These are phyloP conservation scores for Thymus quinquecostatus DNA, from an alignment of 257 asterid genomes.

Conservation along the genomic window DNA sequence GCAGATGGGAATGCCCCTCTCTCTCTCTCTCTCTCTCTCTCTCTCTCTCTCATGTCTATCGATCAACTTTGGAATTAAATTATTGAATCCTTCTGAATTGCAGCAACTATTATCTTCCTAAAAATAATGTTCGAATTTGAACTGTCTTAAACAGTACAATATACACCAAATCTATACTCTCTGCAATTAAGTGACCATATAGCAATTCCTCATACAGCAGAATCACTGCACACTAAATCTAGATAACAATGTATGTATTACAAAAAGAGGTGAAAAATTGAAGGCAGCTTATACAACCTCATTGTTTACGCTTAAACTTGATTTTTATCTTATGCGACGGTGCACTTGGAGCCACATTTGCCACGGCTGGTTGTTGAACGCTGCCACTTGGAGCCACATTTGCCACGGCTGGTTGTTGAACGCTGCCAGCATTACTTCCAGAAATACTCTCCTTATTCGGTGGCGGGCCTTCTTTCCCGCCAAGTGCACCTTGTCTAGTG, in stretches of 20 bases:
- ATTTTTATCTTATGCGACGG: slow-evolving; percentile 73
- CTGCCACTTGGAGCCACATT: slow-evolving; percentile 6
- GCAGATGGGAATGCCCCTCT: background rate
- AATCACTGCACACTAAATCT: background rate
- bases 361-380: slow-evolving; percentile 44
- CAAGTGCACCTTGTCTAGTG: slow-evolving; percentile 33
- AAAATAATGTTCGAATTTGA: no score
- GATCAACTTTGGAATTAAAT: no score
- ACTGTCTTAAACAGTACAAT: no score
- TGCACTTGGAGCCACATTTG: slow-evolving; percentile 42
- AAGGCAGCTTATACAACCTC: slow-evolving; percentile 3
- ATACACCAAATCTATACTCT: background rate
- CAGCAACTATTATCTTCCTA: no score
- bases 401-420: slow-evolving; percentile 44
- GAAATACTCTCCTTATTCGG: slow-evolving; percentile 27
- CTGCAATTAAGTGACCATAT: background rate
- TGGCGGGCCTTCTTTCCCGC: slow-evolving; percentile 34
- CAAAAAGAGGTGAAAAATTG: background rate
- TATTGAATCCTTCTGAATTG: no score
- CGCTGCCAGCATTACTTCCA: slow-evolving; percentile 28
- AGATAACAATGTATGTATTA: background rate
- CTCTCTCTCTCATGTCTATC: background rate
- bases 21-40: background rate
- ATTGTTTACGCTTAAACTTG: slow-evolving; percentile 66
- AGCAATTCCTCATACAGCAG: slow-evolving; percentile 9